These are phyloP conservation scores for Deuterostichococcus epilithicus DNA, from an alignment of 139 green algal species.

Conservation along the genomic window DNA sequence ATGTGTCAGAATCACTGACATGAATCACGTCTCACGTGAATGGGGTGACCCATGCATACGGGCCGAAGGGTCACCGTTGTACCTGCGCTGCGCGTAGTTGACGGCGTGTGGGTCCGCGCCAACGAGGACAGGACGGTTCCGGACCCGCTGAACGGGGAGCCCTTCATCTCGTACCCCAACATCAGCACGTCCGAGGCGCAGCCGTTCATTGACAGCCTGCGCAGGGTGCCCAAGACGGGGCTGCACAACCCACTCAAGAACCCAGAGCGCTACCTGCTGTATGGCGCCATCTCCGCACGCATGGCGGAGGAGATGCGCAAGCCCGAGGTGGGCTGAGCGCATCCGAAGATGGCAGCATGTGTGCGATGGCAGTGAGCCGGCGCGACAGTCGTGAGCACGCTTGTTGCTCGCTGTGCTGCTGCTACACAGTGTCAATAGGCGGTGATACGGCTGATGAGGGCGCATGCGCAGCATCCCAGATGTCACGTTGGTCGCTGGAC, in stretches of 20 bases:
- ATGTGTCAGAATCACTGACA: no score
- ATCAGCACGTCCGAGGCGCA: constrained; percentile 23
- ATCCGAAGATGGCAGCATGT: background rate
- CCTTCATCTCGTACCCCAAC: constrained; percentile 69
- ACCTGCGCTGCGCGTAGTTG: constrained; percentile 44
- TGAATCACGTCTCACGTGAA: background rate
- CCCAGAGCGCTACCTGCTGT: constrained; percentile 79
- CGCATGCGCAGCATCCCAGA: no score
- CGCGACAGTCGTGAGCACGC: no score
- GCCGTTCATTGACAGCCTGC: constrained; percentile 75
- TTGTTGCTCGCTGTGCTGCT: no score
- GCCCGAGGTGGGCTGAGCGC: constrained; percentile 37
- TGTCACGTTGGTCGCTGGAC: no score
- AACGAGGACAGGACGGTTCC: constrained; percentile 50
- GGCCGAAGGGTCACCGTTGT: background rate
- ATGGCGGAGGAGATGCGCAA: constrained; percentile 71
- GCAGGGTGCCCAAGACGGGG: constrained; percentile 73
- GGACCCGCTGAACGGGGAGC: constrained; percentile 77
- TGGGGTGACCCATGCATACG: background rate
- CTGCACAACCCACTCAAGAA: constrained; percentile 94
- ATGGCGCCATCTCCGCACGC: constrained; percentile 74
- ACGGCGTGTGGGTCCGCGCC: constrained; percentile 56
- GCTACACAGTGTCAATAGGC: no score
- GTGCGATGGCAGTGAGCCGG: no score
- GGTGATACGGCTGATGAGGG: no score